phyloP scores from a whole-genome alignment of 805 yeast genomes.

The Starmerella vitae region DNA sequence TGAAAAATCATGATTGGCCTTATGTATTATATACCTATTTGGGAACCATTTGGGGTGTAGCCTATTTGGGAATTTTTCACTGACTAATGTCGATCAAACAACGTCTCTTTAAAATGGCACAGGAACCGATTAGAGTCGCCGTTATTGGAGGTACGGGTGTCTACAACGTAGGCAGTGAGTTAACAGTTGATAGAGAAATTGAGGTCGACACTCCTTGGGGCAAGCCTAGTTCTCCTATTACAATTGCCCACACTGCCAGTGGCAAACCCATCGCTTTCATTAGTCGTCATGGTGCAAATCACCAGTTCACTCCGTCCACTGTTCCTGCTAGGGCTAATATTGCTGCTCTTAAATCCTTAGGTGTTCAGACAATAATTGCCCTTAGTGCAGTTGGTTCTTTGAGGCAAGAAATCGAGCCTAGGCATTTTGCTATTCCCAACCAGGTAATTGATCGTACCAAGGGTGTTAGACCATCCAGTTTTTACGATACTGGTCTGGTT shows the following conservation, averaged over 20 bases:
- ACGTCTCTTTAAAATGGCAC: background rate
- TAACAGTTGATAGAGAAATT: constrained; percentile 73
- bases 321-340: constrained; percentile 92
- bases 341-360: constrained; percentile 81
- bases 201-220: constrained; percentile 95
- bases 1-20: constrained; percentile 2
- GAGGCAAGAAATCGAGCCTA: constrained; percentile 75
- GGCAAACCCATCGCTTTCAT: constrained; percentile 87
- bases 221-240: constrained; percentile 82
- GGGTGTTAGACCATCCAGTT: constrained; percentile 81
- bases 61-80: background rate
- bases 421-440: constrained; percentile 93
- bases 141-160: constrained; percentile 98
- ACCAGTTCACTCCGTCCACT: constrained; percentile 77
- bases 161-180: constrained; percentile 58
- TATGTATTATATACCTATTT: background rate
- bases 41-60: background rate
- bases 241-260: constrained; percentile 60
- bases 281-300: constrained; percentile 88
- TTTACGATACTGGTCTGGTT: constrained; percentile 83
- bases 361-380: constrained; percentile 78
- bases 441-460: constrained; percentile 95
- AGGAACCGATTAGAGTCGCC: constrained; percentile 56
- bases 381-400: constrained; percentile 95
- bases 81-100: background rate